These are phyloP conservation scores for Lotmaria passim DNA, from an alignment of 208 protist genomes.

Conservation along the genomic window DNA sequence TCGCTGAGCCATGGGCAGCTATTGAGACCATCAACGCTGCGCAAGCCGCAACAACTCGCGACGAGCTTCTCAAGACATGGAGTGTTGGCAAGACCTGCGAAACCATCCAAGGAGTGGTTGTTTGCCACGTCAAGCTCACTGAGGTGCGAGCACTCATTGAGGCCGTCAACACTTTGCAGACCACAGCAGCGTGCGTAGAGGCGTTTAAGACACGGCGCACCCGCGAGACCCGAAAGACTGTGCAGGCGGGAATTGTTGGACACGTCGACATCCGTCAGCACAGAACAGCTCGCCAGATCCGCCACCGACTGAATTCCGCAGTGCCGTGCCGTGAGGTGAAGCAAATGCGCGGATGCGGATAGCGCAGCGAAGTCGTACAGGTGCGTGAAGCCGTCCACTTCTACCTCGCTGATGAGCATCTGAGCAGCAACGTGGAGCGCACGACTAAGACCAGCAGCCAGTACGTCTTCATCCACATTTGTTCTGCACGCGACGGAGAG, in stretches of 20 bases:
- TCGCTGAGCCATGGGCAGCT: constrained; percentile 1
- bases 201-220: background rate
- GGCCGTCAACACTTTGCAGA: background rate
- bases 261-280: constrained; percentile 1
- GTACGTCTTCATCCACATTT: background rate
- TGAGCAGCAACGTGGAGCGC: background rate
- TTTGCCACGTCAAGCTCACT: background rate
- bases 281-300: background rate
- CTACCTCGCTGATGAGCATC: background rate
- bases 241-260: too few species aligned
- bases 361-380: background rate
- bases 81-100: background rate
- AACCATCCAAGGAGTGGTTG: background rate
- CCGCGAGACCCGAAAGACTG: background rate
- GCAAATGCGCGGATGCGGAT: background rate
- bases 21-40: constrained; percentile 5
- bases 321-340: background rate
- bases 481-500: background rate
- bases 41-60: constrained; percentile 1
- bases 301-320: constrained; percentile 1
- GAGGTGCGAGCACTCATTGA: background rate
- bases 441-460: background rate
- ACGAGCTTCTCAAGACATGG: background rate
- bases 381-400: background rate
- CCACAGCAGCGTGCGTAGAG: background rate